A percentile compares a stretch with the other conserved stretches of the same genome.
phyloP scores from a whole-genome alignment of 2,329 filamentous ascomycete genomes.

The Pseudonectria foliicola region DNA sequence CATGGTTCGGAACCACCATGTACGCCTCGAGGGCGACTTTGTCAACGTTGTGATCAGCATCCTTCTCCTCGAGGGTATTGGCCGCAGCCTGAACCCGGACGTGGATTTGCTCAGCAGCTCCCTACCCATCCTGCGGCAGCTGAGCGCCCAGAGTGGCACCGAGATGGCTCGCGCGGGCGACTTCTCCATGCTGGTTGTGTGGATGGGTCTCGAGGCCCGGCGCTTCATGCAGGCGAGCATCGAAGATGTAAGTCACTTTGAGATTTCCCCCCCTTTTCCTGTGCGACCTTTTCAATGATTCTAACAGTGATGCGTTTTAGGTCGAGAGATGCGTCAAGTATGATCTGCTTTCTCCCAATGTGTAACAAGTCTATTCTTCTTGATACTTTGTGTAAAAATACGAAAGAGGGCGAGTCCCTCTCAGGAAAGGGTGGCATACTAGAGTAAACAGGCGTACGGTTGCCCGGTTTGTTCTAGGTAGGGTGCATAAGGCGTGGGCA shows the following conservation, averaged over 20 bases:
- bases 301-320: constrained; percentile 30
- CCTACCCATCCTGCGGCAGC: constrained; percentile 79
- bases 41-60: constrained; percentile 98
- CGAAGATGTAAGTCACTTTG: constrained; percentile 61
- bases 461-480: too few species aligned
- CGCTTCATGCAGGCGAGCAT: constrained; percentile 85
- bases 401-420: too few species aligned
- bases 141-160: constrained; percentile 70
- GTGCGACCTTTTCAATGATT: background rate
- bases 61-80: constrained; percentile 87
- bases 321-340: constrained; percentile 88
- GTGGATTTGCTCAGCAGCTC: constrained; percentile 81
- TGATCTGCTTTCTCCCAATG: constrained; percentile 79
- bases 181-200: constrained; percentile 81
- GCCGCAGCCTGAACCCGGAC: constrained; percentile 75
- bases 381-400: too few species aligned
- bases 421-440: too few species aligned
- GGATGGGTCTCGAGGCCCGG: constrained; percentile 83
- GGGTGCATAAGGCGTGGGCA: too few species aligned
- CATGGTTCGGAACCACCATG: constrained; percentile 90
- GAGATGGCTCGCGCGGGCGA: constrained; percentile 65
- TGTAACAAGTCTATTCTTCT: constrained; percentile 42
- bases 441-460: too few species aligned
- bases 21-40: constrained; percentile 92
- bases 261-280: background rate